Conservation (phyloP, 2,329 filamentous ascomycete genomes). For the Fusarium gaditjirri region DNA sequence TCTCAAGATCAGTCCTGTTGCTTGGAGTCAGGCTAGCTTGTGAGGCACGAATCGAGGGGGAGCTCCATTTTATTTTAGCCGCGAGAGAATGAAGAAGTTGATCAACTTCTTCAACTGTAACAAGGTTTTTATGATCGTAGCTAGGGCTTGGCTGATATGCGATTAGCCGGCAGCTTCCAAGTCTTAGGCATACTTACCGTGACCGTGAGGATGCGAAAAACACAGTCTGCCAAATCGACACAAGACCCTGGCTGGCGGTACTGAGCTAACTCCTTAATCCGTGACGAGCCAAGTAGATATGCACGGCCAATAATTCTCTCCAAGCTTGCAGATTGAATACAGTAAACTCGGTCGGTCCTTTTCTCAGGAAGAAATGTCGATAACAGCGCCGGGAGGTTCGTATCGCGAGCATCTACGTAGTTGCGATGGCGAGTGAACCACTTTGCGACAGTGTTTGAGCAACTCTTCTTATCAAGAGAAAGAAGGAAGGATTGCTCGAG, state of each 20-base stretch:
- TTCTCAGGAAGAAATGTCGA: conserved; percentile 81
- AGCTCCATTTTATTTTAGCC: conserved; percentile 75
- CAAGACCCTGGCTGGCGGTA: conserved; percentile 69
- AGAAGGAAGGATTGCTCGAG: conserved; percentile 72
- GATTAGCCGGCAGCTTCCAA: not conserved
- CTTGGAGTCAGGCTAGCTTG: conserved; percentile 36
- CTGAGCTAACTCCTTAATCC: conserved; percentile 68
- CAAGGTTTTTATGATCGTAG: conserved; percentile 47
- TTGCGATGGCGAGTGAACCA: conserved; percentile 78
- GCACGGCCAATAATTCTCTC: conserved; percentile 74
- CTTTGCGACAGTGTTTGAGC: conserved; percentile 55
- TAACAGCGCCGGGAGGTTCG: conserved; percentile 72
- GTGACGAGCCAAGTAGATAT: conserved; percentile 71
- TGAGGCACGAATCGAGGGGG: conserved; percentile 64
- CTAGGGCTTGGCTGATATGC: conserved; percentile 57
- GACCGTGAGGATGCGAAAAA: conserved; percentile 70
- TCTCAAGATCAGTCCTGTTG: conserved; percentile 60
- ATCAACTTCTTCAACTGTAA: conserved; percentile 81
- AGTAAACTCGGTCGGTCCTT: conserved; percentile 81
- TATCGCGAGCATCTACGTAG: conserved; percentile 65
- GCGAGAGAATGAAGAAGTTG: conserved; percentile 72
- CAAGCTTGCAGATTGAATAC: conserved; percentile 70
- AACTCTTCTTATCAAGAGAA: conserved; percentile 48
- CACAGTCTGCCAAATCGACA: conserved; percentile 76
- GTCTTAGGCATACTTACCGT: conserved; percentile 59